These are phyloP conservation scores for Phascolomyces articulosus DNA, from an alignment of 371 early-diverging fungal species.

Conservation along the genomic window DNA sequence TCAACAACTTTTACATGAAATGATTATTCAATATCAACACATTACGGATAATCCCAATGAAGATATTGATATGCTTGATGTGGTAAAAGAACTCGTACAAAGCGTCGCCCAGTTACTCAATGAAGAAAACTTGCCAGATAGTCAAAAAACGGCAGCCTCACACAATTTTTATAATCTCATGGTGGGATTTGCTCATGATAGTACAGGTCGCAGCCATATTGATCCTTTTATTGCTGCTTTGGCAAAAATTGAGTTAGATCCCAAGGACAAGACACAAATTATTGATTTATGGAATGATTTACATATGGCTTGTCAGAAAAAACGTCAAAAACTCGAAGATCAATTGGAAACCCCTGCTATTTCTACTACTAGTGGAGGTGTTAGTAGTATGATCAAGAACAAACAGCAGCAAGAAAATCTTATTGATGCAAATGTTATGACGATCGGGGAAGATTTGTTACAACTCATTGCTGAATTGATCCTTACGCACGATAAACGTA, in stretches of 20 bases:
- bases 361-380: background rate
- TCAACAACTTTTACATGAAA: background rate
- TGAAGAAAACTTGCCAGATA: background rate
- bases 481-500: background rate
- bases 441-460: background rate
- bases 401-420: no score
- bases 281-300: background rate
- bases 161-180: background rate
- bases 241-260: background rate
- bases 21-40: background rate
- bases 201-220: background rate
- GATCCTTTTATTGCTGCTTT: background rate
- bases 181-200: constrained; percentile 1
- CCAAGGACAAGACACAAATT: background rate
- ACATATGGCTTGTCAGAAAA: background rate
- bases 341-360: no score
- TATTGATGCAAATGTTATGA: background rate
- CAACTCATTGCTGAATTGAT: background rate
- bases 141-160: background rate
- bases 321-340: background rate
- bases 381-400: no score
- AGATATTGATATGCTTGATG: background rate
- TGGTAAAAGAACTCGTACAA: background rate
- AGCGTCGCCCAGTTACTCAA: background rate
- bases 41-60: background rate